Evolutionary conservation across 164 flowering plant genomes (phyloP), one percentile per base, ranked within the genome.

Genomic region (Umbilicus rupestris): DNA sequence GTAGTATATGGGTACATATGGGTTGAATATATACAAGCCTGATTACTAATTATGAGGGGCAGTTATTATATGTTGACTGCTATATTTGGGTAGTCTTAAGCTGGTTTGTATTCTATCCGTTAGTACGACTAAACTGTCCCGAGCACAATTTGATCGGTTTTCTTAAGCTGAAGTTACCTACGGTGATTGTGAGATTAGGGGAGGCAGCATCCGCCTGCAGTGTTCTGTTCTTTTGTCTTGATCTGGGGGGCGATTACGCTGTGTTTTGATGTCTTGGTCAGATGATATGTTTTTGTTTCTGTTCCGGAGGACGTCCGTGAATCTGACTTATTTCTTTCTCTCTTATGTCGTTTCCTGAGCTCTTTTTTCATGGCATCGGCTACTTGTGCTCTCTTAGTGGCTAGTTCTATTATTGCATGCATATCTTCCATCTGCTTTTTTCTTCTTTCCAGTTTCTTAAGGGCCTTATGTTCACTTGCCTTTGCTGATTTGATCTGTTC

Each of bases 171-270:
- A 10, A 55, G 15, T 28, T 12, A 55, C 3, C n/a, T 49, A 10
- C 1, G 17, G 17, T 15, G 7, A 28, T 17, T 26, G 12, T 28
- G 19, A 16, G 19, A 55, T 55, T 2, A 55, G 19, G 35, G 17
- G 29, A 55, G 60, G 33, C 60, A 55, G 33, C 29, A 16, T 55
- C 58, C 58, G 24, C 33, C 33, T 55, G 60, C 60, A 55, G 19
- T 11, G 17, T 26, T 26, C 33, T 55, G 60, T 28, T 28, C 19
- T 2, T 55, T 55, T 11, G 11, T 28, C 3, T 50, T 24, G 12
- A 50, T 50, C 28, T 10, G 28, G 3, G 58, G 30, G 24, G 30
- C 58, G 24, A 11, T 24, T 7, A n/a, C 19, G 55, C 24, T 50
- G 3, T 50, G 28, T 10, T 50, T 50, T 24, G 30, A 24, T 50